Conservation (phyloP, 2,329 filamentous ascomycete genomes). For the Aspergillus eucalypticola region DNA sequence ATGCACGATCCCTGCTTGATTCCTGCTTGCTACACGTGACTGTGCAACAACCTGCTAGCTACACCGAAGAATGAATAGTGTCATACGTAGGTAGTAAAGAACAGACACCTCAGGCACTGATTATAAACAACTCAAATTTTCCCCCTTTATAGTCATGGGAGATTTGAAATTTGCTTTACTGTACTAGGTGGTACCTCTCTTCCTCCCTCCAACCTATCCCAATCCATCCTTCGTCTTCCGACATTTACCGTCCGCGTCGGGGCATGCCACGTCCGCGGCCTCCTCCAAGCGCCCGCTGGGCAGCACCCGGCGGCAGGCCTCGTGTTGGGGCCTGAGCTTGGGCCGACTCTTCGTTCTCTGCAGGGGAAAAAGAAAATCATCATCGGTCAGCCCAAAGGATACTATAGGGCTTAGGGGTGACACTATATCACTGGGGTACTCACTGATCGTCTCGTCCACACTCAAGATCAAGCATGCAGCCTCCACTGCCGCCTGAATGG, state of each 20-base stretch:
- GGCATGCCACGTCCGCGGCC: constrained; percentile 91
- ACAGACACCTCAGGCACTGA: too few relatives aligned
- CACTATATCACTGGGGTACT: constrained; percentile 21
- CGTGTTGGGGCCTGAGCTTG: constrained; percentile 77
- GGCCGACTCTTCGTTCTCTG: constrained; percentile 87
- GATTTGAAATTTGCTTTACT: background rate
- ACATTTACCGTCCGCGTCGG: constrained; percentile 31
- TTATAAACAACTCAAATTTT: too few relatives aligned
- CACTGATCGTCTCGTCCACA: constrained; percentile 96
- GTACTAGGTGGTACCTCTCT: constrained; percentile 11
- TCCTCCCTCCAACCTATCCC: constrained; percentile 19
- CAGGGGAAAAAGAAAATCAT: constrained; percentile 6
- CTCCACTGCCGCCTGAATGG: constrained; percentile 92
- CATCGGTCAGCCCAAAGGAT: constrained; percentile 19
- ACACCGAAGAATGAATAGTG: too few relatives aligned
- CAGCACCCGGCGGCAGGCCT: constrained; percentile 75
- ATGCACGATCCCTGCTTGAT: background rate
- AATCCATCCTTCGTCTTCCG: constrained; percentile 1
- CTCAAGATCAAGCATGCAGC: constrained; percentile 92
- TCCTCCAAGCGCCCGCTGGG: constrained; percentile 82
- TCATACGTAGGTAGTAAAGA: background rate
- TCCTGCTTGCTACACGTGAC: background rate
- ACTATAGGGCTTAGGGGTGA: background rate
- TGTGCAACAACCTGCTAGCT: background rate
- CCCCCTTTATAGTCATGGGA: too few relatives aligned